Evolutionary conservation across 805 yeast genomes (phyloP).

Genomic region (Hanseniaspora lindneri): DNA sequence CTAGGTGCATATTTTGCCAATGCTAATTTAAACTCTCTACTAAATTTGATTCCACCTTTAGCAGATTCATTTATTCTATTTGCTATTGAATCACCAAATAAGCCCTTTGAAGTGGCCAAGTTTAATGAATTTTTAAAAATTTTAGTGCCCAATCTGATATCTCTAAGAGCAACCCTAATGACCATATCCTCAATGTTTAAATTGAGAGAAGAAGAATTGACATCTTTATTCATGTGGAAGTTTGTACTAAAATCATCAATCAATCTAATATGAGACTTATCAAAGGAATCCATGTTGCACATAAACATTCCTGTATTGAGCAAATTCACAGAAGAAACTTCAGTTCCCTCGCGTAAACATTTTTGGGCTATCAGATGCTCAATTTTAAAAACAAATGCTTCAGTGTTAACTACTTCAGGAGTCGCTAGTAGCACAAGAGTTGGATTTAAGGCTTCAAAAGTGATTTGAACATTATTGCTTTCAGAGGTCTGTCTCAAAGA

Average conservation of each 20-base stretch:
- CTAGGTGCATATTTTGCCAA: slow-evolving; percentile 61
- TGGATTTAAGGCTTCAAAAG: slow-evolving; percentile 62
- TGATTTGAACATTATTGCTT: too few relatives aligned
- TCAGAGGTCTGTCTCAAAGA: too few relatives aligned
- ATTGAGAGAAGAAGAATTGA: slow-evolving; percentile 53
- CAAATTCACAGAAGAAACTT: slow-evolving; percentile 52
- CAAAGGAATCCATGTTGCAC: slow-evolving; percentile 56
- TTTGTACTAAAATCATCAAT: slow-evolving; percentile 82
- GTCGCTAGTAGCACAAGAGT: slow-evolving; percentile 73
- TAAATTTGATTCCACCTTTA: slow-evolving; percentile 28
- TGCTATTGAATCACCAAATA: slow-evolving; percentile 18
- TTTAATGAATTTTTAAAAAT: slow-evolving; percentile 64
- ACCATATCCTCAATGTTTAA: slow-evolving; percentile 69
- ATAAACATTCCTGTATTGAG: slow-evolving; percentile 79
- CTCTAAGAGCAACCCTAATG: slow-evolving; percentile 73
- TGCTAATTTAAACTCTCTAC: slow-evolving; percentile 52
- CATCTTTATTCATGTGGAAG: slow-evolving; percentile 57
- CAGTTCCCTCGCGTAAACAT: slow-evolving; percentile 54
- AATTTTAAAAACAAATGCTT: slow-evolving; percentile 81
- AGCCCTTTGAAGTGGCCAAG: slow-evolving; percentile 28
- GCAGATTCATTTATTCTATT: slow-evolving; percentile 15
- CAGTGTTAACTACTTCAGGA: slow-evolving; percentile 54
- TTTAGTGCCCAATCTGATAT: slow-evolving; percentile 64
- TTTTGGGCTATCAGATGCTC: slow-evolving; percentile 38
- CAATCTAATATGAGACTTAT: slow-evolving; percentile 53